Evolutionary conservation across 495 filamentous ascomycete genomes (phyloP), one percentile per base, ranked within the genome.

Genomic region (Neurospora sp.): DNA sequence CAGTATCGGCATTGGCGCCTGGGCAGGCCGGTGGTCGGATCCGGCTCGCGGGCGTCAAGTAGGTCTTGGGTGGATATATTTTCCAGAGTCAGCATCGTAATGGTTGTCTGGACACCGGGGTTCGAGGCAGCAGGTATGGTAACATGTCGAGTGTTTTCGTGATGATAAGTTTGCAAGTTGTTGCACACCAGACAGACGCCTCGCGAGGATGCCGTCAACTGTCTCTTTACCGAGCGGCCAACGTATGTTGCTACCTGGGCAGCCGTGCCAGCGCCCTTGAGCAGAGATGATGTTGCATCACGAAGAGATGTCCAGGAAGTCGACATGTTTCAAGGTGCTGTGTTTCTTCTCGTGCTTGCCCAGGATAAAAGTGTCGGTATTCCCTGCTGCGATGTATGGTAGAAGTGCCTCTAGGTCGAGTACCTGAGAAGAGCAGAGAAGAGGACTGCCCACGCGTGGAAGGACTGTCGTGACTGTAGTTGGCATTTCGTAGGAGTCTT

Each of bases 141-240:
- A 5, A 59, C 48, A 14, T 7, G 48, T 59, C 48, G 48, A 59
- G 48, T 59, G 48, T 59, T 59, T 27, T 59, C 48, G 48, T 59
- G 48, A 5, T 59, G 20, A 0, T 59, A 59, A 0, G 48, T 3
- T 14, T 35, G 38, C 35, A n/a, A 8, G 20, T 16, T 38, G 42
- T 20, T 59, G 69, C 46, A 69, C 18, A 27, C 35, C 40, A 42
- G 12, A 31, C 14, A 20, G 46, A 48, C n/a, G 37, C 20, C 20
- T 12, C 38, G 69, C 38, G 75, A 77, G 37, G 71, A 76, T 5
- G 38, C 69, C 39, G 76, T 74, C 72, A 75, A 78, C 80, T 87
- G 86, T 81, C 77, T 77, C 20, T 83, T 84, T 70, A 78, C 85
- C 11, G 77, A 82, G 20, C 83, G 86, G 66, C 48, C 48, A 59